Percentiles rank a stretch among this genome's conserved stretches.
Conservation (phyloP, 2,329 filamentous ascomycete species). For the Epichloe bromicola region DNA sequence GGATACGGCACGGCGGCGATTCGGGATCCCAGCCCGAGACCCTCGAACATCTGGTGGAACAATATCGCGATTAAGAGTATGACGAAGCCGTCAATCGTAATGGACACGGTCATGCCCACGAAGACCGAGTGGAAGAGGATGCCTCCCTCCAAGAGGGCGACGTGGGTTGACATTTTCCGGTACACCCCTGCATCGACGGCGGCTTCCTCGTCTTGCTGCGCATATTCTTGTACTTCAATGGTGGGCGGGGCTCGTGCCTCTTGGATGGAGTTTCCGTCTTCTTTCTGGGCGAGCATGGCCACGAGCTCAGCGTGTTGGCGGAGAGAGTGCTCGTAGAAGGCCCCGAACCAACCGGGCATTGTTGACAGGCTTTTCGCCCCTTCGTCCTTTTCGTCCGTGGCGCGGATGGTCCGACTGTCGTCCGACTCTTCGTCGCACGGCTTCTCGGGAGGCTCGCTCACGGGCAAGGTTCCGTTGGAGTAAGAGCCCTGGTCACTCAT, state of each 20-base stretch:
- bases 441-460: neutral
- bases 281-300: slow-evolving; percentile 32
- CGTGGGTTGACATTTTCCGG: slow-evolving; percentile 57
- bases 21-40: slow-evolving; percentile 56
- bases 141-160: slow-evolving; percentile 61
- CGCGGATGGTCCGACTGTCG: neutral
- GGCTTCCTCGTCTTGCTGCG: slow-evolving; percentile 27
- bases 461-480: neutral
- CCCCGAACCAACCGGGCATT: slow-evolving; percentile 50
- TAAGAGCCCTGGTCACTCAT: neutral
- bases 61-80: slow-evolving; percentile 55
- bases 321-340: slow-evolving; percentile 50
- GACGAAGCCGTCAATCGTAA: slow-evolving; percentile 54
- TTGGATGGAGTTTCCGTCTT: neutral
- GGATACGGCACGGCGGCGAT: slow-evolving; percentile 54
- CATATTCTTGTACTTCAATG: slow-evolving; percentile 14
- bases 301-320: slow-evolving; percentile 47
- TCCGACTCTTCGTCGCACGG: neutral
- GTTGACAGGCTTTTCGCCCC: slow-evolving; percentile 14
- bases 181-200: slow-evolving; percentile 32
- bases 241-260: slow-evolving; percentile 18
- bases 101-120: slow-evolving; percentile 59
- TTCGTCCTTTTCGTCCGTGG: slow-evolving; percentile 12
- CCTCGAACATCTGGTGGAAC: slow-evolving; percentile 60
- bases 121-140: slow-evolving; percentile 72